These are phyloP conservation scores for Roridomyces roridus DNA, from an alignment of 768 basidiomycete species.

Conservation along the genomic window DNA sequence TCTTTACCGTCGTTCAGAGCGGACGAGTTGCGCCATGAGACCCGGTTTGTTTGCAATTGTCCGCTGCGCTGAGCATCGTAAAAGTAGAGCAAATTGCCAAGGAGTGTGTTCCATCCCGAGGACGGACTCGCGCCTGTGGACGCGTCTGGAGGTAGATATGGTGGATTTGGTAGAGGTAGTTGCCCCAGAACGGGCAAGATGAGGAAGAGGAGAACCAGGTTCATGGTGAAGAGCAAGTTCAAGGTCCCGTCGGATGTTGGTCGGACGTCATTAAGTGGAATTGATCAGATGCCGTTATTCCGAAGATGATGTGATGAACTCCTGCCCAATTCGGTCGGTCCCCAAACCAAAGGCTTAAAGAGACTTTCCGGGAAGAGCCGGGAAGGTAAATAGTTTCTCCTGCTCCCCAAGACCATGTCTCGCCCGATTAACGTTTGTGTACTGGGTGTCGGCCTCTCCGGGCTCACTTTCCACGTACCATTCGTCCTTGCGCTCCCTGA, in stretches of 20 bases:
- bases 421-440: slow-evolving; percentile 73
- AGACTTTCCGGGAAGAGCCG: no score
- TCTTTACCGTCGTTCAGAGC: slow-evolving; percentile 78
- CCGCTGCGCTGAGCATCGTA: slow-evolving; percentile 94
- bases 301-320: no score
- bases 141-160: slow-evolving; percentile 67
- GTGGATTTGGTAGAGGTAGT: slow-evolving; percentile 65
- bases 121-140: slow-evolving; percentile 60
- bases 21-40: slow-evolving; percentile 88
- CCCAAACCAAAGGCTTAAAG: no score
- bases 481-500: slow-evolving; percentile 77
- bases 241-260: no score
- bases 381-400: no score
- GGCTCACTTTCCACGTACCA: slow-evolving; percentile 81
- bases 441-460: slow-evolving; percentile 78
- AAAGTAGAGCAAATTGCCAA: slow-evolving; percentile 85
- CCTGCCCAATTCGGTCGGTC: no score
- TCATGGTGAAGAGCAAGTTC: slow-evolving; percentile 28
- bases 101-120: slow-evolving; percentile 71
- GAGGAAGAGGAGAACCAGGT: slow-evolving; percentile 31
- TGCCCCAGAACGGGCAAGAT: slow-evolving; percentile 51
- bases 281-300: no score
- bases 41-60: slow-evolving; percentile 64
- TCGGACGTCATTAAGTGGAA: no score
- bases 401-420: background rate